Evolutionary conservation across 805 yeast genomes (phyloP), one percentile per base, ranked within the genome.

Genomic region (Starmerella floricola): DNA sequence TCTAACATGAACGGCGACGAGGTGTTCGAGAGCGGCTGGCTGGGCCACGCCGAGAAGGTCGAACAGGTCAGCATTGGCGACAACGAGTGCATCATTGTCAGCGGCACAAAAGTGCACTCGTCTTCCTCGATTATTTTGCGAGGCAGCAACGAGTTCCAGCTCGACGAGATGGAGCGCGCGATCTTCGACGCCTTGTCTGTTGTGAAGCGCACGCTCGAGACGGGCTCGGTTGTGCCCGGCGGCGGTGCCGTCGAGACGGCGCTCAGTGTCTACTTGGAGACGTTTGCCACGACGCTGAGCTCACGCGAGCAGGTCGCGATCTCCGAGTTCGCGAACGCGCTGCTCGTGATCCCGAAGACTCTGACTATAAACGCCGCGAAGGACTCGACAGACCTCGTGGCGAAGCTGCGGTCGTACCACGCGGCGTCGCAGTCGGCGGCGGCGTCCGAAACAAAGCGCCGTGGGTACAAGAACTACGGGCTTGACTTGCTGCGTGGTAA

Each of bases 221-320:
- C 88, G 56, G 97, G 96, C 17, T 66, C 73, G 52, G 87, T 93
- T 44, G 98, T 91, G 5, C 97, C 98, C 33, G 99, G 99, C 48
- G 99, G 99, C 51, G 99, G 99, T 47, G 93, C 94, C n/a, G 98
- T 91, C 28, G 99, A 91, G 66, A 73, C 94, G 39, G 97, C 97
- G 2, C 72, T 91, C 58, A 87, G 86, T 66, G 86, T 91, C 40
- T 91, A 84, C 62, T 69, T 91, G 60, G 98, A 91, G 63, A 88
- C 84, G 61, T 91, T 91, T 63, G 98, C 98, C 38, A 91, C 97
- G 8, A 86, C 97, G 1, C 88, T 91, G 39, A 96, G 97, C 3
- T 84, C 95, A 16, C 76, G 98, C 58, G 98, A 91, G 63, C 98
- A 91, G 63, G 72, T 91, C 56, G 97, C 98, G 15, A 91, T 91